A percentile compares a stretch with the other conserved stretches of the same genome.
Conservation (phyloP, 352 stramenopile genomes). For the Phytophthora pisi region DNA sequence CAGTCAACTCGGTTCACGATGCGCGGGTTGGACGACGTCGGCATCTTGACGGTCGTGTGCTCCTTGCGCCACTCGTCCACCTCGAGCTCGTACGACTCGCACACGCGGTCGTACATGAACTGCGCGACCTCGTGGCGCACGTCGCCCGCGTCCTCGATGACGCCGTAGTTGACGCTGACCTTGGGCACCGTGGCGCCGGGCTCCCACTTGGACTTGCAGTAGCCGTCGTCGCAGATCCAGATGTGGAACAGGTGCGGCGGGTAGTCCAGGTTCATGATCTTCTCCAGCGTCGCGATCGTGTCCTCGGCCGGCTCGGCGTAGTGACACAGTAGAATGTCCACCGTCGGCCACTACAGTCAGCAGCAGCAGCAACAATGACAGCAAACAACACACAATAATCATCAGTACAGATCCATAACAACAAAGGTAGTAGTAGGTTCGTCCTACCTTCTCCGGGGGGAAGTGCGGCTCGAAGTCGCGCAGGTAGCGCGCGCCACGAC, state of each 20-base stretch:
- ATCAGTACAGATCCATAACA: neutral
- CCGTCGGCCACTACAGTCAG: constrained; percentile 59
- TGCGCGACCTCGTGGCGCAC: constrained; percentile 74
- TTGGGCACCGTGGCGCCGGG: constrained; percentile 51
- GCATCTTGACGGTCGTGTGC: constrained; percentile 75
- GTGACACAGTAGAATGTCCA: constrained; percentile 81
- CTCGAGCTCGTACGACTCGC: constrained; percentile 69
- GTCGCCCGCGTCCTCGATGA: constrained; percentile 78
- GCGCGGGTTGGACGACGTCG: constrained; percentile 50
- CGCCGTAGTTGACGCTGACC: constrained; percentile 64
- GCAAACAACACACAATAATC: neutral
- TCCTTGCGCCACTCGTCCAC: constrained; percentile 78
- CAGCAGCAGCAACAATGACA: constrained; percentile 3
- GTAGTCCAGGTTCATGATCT: constrained; percentile 81
- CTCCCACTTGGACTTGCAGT: constrained; percentile 76
- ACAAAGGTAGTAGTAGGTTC: neutral
- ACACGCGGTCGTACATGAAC: constrained; percentile 80
- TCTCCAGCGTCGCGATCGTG: constrained; percentile 75
- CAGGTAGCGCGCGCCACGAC: constrained; percentile 70
- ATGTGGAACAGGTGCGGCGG: constrained; percentile 72
- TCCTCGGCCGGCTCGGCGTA: constrained; percentile 80
- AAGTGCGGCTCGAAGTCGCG: constrained; percentile 76
- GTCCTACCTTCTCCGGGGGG: constrained; percentile 56
- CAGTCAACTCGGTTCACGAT: constrained; percentile 59
- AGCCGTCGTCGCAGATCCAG: constrained; percentile 81